These are phyloP conservation scores for Yarrowia bubula DNA, from an alignment of 805 yeast genomes.

Conservation along the genomic window DNA sequence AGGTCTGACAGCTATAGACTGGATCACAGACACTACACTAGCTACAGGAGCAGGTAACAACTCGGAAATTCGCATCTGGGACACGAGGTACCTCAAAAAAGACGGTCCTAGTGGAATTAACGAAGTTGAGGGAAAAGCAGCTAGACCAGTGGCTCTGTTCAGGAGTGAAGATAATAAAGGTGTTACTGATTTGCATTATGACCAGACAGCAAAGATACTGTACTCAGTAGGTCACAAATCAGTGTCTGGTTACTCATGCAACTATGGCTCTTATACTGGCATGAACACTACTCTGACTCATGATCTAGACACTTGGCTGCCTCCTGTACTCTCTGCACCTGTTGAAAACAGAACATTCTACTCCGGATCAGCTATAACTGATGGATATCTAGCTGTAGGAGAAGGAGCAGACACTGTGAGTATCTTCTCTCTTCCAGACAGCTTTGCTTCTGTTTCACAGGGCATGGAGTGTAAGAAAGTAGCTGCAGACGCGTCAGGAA, in stretches of 20 bases:
- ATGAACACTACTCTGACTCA: background rate
- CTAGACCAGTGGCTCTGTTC: background rate
- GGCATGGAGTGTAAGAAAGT: background rate
- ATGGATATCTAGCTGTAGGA: slow-evolving; percentile 2
- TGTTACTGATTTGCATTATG: background rate
- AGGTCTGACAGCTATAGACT: slow-evolving; percentile 8
- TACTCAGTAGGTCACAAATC: slow-evolving; percentile 2
- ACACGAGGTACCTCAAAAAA: background rate
- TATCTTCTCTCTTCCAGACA: background rate
- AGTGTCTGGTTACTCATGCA: background rate
- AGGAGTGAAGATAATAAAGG: background rate
- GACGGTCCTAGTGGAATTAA: slow-evolving; percentile 8
- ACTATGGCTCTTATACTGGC: background rate
- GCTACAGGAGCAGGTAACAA: background rate
- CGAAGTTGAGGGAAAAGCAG: background rate
- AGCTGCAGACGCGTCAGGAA: background rate
- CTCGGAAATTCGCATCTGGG: slow-evolving; percentile 17
- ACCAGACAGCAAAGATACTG: background rate
- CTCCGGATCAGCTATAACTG: slow-evolving; percentile 2
- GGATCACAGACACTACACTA: slow-evolving; percentile 2
- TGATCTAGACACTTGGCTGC: background rate
- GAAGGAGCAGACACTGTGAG: background rate
- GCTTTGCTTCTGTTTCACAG: background rate
- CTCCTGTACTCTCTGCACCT: background rate
- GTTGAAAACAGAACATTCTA: background rate